phyloP scores from a whole-genome alignment of 1,284 basidiomycete genomes.

The Sutorius eximius region DNA sequence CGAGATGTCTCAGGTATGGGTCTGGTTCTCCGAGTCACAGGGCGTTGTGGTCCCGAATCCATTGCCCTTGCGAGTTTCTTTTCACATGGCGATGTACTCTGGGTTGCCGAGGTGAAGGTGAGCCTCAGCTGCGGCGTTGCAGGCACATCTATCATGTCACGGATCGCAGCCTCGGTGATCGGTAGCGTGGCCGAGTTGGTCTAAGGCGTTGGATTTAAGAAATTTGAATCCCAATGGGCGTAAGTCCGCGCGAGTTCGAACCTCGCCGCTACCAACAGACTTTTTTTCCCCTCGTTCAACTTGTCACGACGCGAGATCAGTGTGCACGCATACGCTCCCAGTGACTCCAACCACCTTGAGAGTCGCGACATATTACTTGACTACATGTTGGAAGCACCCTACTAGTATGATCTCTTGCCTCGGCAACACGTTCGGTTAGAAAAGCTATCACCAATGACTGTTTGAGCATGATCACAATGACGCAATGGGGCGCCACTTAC shows the following conservation, averaged over 20 bases:
- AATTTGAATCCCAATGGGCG: conserved; percentile 71
- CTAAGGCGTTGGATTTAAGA: conserved; percentile 85
- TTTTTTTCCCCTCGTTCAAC: neutral
- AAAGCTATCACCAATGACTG: conserved; percentile 24
- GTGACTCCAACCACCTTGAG: no score
- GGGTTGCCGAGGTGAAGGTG: neutral
- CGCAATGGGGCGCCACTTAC: conserved; percentile 39
- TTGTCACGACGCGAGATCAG: neutral
- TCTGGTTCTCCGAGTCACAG: neutral
- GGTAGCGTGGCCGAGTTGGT: conserved; percentile 80
- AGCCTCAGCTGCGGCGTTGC: neutral
- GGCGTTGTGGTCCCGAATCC: neutral
- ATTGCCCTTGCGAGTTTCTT: neutral
- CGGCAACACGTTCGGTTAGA: conserved; percentile 13
- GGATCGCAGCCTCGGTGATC: conserved; percentile 13
- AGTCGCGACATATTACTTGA: neutral
- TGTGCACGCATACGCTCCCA: neutral
- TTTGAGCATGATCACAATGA: conserved; percentile 2
- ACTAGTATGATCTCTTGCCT: neutral
- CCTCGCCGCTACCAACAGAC: conserved; percentile 72
- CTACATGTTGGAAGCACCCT: neutral
- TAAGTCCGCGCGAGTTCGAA: conserved; percentile 79
- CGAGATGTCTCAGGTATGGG: neutral
- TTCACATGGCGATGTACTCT: neutral
- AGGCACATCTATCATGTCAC: neutral